Conservation (phyloP, 2,329 filamentous ascomycete genomes). For the Sporothrix euskadiensis region DNA sequence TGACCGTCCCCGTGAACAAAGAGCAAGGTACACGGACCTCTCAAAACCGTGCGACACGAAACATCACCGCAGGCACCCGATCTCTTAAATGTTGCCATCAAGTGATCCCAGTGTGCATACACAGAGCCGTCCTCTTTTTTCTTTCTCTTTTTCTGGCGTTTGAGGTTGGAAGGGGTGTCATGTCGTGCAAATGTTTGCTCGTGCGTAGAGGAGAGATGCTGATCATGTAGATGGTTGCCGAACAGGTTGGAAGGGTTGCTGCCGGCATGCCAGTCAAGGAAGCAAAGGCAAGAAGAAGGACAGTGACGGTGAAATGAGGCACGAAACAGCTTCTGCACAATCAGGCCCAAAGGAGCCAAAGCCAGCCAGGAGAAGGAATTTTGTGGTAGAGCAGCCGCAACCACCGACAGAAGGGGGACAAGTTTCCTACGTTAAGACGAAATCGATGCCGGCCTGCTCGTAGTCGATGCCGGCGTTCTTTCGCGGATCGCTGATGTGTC, state of each 20-base stretch:
- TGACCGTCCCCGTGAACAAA: neutral
- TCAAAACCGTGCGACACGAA: neutral
- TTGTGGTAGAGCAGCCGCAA: slow-evolving; percentile 18
- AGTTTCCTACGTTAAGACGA: slow-evolving; percentile 83
- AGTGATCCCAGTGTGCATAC: neutral
- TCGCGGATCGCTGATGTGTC: slow-evolving; percentile 37
- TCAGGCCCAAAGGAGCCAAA: neutral
- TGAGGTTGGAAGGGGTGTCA: neutral
- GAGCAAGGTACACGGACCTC: neutral
- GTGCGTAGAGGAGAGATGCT: neutral
- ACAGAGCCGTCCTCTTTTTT: neutral
- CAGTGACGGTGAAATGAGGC: neutral
- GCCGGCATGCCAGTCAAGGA: neutral
- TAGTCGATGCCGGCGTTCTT: slow-evolving; percentile 59
- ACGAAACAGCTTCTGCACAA: neutral
- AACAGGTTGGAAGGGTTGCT: neutral
- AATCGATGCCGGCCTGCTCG: slow-evolving; percentile 83
- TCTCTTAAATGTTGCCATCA: neutral
- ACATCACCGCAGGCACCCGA: neutral
- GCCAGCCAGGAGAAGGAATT: slow-evolving; percentile 7
- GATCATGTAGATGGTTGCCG: neutral
- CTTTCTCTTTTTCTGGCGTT: no score
- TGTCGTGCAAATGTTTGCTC: neutral
- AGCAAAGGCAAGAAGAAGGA: neutral
- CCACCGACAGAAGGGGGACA: slow-evolving; percentile 42